These are phyloP conservation scores for Calycina marina DNA, from an alignment of 2,329 filamentous ascomycete genomes.

Conservation along the genomic window DNA sequence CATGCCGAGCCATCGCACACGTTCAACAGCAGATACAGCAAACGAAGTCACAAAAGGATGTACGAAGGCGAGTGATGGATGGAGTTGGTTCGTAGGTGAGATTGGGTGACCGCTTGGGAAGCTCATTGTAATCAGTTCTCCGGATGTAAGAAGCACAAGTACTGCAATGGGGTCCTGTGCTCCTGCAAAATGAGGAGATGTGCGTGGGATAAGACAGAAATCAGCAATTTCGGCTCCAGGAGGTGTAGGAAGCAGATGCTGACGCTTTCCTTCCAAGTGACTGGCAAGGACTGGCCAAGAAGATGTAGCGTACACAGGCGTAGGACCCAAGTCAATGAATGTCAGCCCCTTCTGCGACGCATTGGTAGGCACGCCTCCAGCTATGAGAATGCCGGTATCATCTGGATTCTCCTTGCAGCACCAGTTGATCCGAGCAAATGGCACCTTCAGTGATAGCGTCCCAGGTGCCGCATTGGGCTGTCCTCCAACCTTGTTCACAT, in stretches of 20 bases:
- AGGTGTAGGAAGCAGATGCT: constrained; percentile 60
- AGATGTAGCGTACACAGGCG: constrained; percentile 82
- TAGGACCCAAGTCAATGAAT: constrained; percentile 77
- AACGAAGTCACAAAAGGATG: constrained; percentile 75
- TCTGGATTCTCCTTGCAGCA: constrained; percentile 90
- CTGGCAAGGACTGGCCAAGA: constrained; percentile 70
- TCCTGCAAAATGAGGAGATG: constrained; percentile 73
- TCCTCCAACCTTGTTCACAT: constrained; percentile 53
- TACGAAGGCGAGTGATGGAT: constrained; percentile 73
- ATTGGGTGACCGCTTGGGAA: constrained; percentile 90
- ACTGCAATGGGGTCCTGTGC: constrained; percentile 84
- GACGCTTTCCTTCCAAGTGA: constrained; percentile 66
- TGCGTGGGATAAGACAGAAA: constrained; percentile 70
- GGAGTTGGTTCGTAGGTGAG: constrained; percentile 81
- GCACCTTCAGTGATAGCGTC: constrained; percentile 49
- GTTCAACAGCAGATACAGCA: constrained; percentile 57
- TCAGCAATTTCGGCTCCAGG: constrained; percentile 62
- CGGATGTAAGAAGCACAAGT: constrained; percentile 65
- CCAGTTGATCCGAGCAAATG: constrained; percentile 71
- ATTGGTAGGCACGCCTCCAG: constrained; percentile 60
- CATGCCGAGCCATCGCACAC: constrained; percentile 79
- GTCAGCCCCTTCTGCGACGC: constrained; percentile 63
- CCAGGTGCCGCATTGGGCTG: constrained; percentile 27
- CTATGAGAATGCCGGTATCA: constrained; percentile 77
- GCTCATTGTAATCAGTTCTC: constrained; percentile 77